Evolutionary conservation across 805 yeast genomes (phyloP).

Genomic region (Clavispora fructus): DNA sequence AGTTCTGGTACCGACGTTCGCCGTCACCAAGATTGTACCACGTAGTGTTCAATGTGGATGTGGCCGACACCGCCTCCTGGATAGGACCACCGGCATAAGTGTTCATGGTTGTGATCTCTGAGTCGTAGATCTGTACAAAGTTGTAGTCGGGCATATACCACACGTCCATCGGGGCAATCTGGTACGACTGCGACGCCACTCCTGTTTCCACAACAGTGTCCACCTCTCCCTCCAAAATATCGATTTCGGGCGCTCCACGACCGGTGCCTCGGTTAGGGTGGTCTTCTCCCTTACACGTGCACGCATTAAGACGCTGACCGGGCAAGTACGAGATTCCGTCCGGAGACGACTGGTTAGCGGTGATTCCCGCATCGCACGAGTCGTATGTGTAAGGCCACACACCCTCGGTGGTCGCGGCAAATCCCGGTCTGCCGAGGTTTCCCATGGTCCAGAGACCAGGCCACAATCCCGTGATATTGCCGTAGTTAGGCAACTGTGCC

Average conservation of each 20-base stretch:
- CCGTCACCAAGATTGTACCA: slow-evolving; percentile 27
- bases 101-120: slow-evolving; percentile 30
- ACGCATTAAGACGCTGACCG: slow-evolving; percentile 29
- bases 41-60: slow-evolving; percentile 28
- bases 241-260: slow-evolving; percentile 35
- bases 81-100: slow-evolving; percentile 33
- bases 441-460: slow-evolving; percentile 38
- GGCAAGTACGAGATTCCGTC: slow-evolving; percentile 37
- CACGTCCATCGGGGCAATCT: slow-evolving; percentile 41
- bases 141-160: slow-evolving; percentile 40
- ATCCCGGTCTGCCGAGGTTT: slow-evolving; percentile 34
- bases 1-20: slow-evolving; percentile 25
- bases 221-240: slow-evolving; percentile 19
- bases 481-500: slow-evolving; percentile 27
- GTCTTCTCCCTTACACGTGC: slow-evolving; percentile 32
- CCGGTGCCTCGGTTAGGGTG: slow-evolving; percentile 35
- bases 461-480: slow-evolving; percentile 31
- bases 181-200: slow-evolving; percentile 33
- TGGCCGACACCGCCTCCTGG: slow-evolving; percentile 37
- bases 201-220: slow-evolving; percentile 14
- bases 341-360: slow-evolving; percentile 34
- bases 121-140: slow-evolving; percentile 23
- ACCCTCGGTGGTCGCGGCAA: slow-evolving; percentile 31
- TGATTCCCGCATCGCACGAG: slow-evolving; percentile 32
- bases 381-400: slow-evolving; percentile 38